Base-by-base conservation (phyloP, 2,329 filamentous ascomycete genomes). In the Aspergillus vadensis region DNA sequence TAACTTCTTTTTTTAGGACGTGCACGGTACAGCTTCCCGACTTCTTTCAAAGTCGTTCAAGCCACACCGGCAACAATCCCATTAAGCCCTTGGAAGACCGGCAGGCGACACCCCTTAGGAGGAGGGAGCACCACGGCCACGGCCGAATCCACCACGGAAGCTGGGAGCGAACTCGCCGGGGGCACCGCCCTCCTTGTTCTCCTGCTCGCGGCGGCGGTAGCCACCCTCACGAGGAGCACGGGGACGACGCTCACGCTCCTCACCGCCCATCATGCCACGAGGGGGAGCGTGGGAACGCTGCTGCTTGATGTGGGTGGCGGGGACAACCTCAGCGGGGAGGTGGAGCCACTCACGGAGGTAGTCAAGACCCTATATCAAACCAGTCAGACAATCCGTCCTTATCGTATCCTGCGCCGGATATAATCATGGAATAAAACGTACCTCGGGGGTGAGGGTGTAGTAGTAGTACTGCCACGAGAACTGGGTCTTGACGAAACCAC, bases 401-500 rank as follows among this genome's bases (percentile, higher is more conserved):
- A 27, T 27, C 7, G 25, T 27, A 27, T 27, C 25, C 25, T 27
- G 25, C 25, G 25, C 2, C 25, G 2, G 25, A 0, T 27, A 27
- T 27, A 27, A 27, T 27, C 25, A 27, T 27, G 25, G 25, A 27
- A 27, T 0, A 8, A 27, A 54, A 62, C 70, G 25, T 71, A 72
- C 70, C 73, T 98, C 93, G 79, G 93, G 91, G 81, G 94, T 97
- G 83, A 99, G 90, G 83, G 95, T 97, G 90, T 99, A 99, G 91
- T 99, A 99, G 90, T 98, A 97, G 88, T 93, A 97, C 85, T 97
- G 92, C 92, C 92, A 97, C 72, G 92, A 97, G 91, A 99, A 99
- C 84, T 96, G 95, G 76, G 95, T 99, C 91, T 99, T 99, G 85
- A 99, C 88, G 83, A 91, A 98, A 80, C 94, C 94, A 81, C 95